These are phyloP conservation scores for Podospora pseudocomata DNA, from an alignment of 495 filamentous ascomycete species.

Conservation along the genomic window DNA sequence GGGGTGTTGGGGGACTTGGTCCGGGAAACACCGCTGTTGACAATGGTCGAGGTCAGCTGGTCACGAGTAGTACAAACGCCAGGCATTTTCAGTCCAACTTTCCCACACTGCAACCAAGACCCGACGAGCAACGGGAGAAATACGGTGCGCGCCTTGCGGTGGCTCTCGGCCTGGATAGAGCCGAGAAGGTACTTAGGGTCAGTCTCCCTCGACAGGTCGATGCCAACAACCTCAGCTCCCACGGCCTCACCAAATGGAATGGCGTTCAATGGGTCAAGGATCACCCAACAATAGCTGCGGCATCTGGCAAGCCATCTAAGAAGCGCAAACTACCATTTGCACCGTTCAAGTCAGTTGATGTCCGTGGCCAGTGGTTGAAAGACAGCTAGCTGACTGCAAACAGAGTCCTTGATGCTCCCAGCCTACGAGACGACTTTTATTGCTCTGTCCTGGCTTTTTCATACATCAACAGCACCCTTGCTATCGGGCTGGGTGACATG, in stretches of 20 bases:
- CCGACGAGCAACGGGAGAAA: constrained; percentile 58
- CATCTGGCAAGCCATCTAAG: neutral
- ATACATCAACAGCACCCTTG: constrained; percentile 64
- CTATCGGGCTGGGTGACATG: constrained; percentile 72
- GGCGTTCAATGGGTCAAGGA: constrained; percentile 58
- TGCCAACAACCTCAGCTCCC: neutral
- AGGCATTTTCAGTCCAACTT: constrained; percentile 71
- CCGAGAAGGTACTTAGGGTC: constrained; percentile 54
- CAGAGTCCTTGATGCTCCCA: constrained; percentile 80
- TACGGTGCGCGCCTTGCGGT: constrained; percentile 76
- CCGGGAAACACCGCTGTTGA: constrained; percentile 51
- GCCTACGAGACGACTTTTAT: constrained; percentile 90
- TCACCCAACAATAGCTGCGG: neutral
- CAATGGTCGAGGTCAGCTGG: constrained; percentile 58
- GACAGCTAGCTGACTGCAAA: constrained; percentile 23
- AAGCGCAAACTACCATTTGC: constrained; percentile 54
- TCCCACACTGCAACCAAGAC: constrained; percentile 39
- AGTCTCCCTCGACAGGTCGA: constrained; percentile 26
- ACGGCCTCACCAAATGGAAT: constrained; percentile 44
- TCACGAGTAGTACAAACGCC: constrained; percentile 70
- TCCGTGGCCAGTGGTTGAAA: constrained; percentile 6
- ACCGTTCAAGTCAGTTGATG: constrained; percentile 66
- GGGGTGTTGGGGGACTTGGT: constrained; percentile 71
- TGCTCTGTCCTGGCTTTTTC: constrained; percentile 90
- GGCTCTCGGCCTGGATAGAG: constrained; percentile 77